Conservation (phyloP, 305 asterid genomes). For the Ilex paraguariensis region DNA sequence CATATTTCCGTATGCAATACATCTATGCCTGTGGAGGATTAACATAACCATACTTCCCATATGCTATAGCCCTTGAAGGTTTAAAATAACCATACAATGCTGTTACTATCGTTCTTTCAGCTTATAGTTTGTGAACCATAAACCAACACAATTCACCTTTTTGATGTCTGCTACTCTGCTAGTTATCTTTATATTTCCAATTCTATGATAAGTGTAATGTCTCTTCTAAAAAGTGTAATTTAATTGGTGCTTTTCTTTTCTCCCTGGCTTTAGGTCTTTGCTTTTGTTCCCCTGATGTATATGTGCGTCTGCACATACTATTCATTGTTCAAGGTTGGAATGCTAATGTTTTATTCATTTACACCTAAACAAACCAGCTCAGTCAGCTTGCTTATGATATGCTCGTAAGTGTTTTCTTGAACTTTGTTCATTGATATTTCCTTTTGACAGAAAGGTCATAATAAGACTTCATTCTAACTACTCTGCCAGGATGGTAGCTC, state of each 20-base stretch:
- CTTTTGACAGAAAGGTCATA: not conserved
- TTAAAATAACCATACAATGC: too few relatives aligned
- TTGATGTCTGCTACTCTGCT: too few relatives aligned
- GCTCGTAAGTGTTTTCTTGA: constrained; percentile 69
- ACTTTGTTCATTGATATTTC: constrained; percentile 4
- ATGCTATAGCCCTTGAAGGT: too few relatives aligned
- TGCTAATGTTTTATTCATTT: constrained; percentile 90
- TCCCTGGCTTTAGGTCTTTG: constrained; percentile 48
- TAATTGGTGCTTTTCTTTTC: constrained; percentile 19
- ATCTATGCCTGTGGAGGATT: too few relatives aligned
- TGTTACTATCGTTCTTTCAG: too few relatives aligned
- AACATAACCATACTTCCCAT: too few relatives aligned
- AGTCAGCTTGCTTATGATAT: constrained; percentile 96
- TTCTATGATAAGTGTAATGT: too few relatives aligned
- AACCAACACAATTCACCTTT: too few relatives aligned
- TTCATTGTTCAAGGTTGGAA: constrained; percentile 91
- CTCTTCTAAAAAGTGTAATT: not conserved
- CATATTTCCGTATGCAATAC: too few relatives aligned
- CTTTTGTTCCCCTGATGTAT: constrained; percentile 92
- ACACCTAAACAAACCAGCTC: constrained; percentile 92
- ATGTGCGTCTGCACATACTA: constrained; percentile 98
- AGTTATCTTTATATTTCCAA: too few relatives aligned
- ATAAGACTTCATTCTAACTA: constrained; percentile 12
- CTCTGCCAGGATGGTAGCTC: constrained; percentile 88
- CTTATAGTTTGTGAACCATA: too few relatives aligned